phyloP scores from a whole-genome alignment of 129 eudicot species.

The Arctium lappa region DNA sequence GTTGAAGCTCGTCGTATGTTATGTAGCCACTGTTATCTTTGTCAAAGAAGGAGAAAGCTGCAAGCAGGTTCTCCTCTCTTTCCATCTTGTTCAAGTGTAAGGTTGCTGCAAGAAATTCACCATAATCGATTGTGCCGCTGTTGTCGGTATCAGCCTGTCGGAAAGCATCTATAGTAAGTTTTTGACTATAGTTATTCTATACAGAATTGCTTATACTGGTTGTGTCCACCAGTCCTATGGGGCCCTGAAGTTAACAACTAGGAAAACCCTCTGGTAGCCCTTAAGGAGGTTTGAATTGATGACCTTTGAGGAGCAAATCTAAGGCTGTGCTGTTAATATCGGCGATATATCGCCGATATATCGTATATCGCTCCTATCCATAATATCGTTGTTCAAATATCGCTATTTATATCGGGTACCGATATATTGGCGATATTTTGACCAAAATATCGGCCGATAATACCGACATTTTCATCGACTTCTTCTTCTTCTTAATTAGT shows the following conservation, averaged over 20 bases:
- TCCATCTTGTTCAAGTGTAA: slow-evolving; percentile 57
- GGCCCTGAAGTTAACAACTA: neutral
- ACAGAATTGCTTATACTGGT: neutral
- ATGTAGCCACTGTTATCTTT: slow-evolving; percentile 61
- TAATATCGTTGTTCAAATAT: no score
- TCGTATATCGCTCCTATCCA: no score
- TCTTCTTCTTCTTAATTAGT: no score
- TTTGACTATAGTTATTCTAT: neutral
- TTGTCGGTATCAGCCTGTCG: slow-evolving; percentile 56
- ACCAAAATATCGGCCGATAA: no score
- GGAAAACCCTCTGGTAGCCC: neutral
- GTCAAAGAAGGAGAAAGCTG: slow-evolving; percentile 54
- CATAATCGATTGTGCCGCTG: slow-evolving; percentile 59
- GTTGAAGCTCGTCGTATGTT: slow-evolving; percentile 57
- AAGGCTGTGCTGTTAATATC: no score
- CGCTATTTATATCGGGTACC: no score
- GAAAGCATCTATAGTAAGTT: neutral
- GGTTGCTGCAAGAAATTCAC: slow-evolving; percentile 64
- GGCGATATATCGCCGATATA: no score
- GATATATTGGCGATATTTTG: no score
- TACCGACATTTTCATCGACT: no score
- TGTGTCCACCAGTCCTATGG: neutral
- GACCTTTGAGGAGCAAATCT: neutral
- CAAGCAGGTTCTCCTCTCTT: slow-evolving; percentile 51
- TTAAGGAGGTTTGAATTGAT: neutral